A percentile compares a stretch with the other conserved stretches of the same genome.
Evolutionary conservation across 495 filamentous ascomycete species (phyloP).

Genomic region (Neurospora sp.): DNA sequence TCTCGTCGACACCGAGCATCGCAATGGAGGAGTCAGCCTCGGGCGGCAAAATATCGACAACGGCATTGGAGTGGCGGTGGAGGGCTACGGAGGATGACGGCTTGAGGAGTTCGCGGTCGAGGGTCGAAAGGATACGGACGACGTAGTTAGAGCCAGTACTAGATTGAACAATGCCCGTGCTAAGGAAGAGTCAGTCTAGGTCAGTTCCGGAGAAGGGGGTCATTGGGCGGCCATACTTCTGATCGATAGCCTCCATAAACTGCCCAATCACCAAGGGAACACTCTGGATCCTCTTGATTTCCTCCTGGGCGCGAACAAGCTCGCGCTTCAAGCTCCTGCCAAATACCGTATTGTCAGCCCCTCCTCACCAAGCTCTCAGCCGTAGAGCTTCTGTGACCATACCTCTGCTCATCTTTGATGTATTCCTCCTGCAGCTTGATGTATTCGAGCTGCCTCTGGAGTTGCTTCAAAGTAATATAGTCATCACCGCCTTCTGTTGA

Average conservation of each 20-base stretch:
- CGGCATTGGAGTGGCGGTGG: constrained; percentile 94
- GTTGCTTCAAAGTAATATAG: constrained; percentile 87
- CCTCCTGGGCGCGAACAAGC: constrained; percentile 93
- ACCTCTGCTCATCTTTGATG: constrained; percentile 99
- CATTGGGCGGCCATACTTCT: constrained; percentile 57
- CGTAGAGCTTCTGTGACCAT: constrained; percentile 11
- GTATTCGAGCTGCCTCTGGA: constrained; percentile 95
- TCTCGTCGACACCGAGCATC: constrained; percentile 93
- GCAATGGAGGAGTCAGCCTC: constrained; percentile 98
- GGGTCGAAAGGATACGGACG: constrained; percentile 93
- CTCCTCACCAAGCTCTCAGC: background rate
- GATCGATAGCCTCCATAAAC: constrained; percentile 99
- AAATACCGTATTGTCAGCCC: background rate
- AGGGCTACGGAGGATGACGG: constrained; percentile 94
- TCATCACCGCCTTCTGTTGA: constrained; percentile 78
- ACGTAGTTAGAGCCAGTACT: constrained; percentile 98
- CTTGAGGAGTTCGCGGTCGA: constrained; percentile 95
- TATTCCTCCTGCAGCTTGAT: constrained; percentile 99
- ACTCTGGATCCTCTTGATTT: constrained; percentile 98
- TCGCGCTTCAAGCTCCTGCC: constrained; percentile 89
- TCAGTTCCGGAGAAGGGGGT: background rate
- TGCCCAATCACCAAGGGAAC: constrained; percentile 96
- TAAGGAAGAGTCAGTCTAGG: constrained; percentile 23
- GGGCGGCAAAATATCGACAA: constrained; percentile 94
- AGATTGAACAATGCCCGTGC: constrained; percentile 96